phyloP scores from a whole-genome alignment of 169 alveolate genomes.

The Babesia ovis region DNA sequence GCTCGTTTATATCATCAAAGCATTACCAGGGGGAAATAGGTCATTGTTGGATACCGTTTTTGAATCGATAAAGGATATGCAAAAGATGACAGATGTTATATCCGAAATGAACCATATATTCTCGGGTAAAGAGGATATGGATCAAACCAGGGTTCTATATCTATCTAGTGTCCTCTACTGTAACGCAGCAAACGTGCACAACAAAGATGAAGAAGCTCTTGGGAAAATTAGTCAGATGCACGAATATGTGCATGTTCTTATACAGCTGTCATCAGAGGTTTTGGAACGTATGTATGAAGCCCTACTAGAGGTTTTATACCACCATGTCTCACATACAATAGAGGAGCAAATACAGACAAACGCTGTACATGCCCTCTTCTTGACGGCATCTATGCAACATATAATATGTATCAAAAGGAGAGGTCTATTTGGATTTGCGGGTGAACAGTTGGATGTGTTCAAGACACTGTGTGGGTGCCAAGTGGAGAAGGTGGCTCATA shows the following conservation, averaged over 20 bases:
- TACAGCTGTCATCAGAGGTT: background rate
- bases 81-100: background rate
- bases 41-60: background rate
- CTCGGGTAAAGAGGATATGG: background rate
- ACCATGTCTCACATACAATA: background rate
- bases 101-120: background rate
- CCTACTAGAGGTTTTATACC: background rate
- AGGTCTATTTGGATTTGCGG: constrained; percentile 10
- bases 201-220: background rate
- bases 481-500: background rate
- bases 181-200: background rate
- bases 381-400: constrained; percentile 8
- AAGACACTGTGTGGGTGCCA: constrained; percentile 25
- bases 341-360: background rate
- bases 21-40: background rate
- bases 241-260: background rate
- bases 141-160: background rate
- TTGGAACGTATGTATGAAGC: background rate
- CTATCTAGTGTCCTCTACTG: constrained; percentile 11
- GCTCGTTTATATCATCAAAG: constrained; percentile 12
- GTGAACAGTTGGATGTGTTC: constrained; percentile 18
- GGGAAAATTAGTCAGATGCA: background rate
- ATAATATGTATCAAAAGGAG: constrained; percentile 13
- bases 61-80: background rate
- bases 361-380: constrained; percentile 13